Percentiles rank a stretch among this genome's conserved stretches.
Evolutionary conservation across 2,329 filamentous ascomycete species (phyloP).

Genomic region (Talaromyces sp.): DNA sequence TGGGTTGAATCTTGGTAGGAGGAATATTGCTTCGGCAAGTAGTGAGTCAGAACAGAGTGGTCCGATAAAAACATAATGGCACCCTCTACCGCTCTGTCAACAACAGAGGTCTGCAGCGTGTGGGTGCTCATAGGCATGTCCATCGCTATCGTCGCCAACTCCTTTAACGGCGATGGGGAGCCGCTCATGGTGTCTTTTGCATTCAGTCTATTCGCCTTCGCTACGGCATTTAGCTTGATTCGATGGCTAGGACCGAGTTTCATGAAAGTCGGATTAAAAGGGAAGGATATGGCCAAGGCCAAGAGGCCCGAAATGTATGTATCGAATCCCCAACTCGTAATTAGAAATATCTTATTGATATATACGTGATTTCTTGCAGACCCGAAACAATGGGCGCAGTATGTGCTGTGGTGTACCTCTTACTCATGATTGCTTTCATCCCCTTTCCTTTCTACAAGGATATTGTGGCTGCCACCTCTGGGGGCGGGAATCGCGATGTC

Average conservation of each 20-base stretch:
- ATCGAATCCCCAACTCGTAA: not conserved
- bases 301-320: slow-evolving; percentile 67
- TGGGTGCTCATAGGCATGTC: slow-evolving; percentile 63
- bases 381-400: slow-evolving; percentile 96
- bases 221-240: slow-evolving; percentile 77
- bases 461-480: slow-evolving; percentile 89
- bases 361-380: slow-evolving; percentile 37
- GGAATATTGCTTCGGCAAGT: not conserved
- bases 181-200: slow-evolving; percentile 84
- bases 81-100: slow-evolving; percentile 38
- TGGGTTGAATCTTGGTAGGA: not conserved
- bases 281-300: slow-evolving; percentile 78
- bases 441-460: slow-evolving; percentile 98
- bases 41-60: not conserved
- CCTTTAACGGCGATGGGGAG: slow-evolving; percentile 78
- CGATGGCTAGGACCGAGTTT: slow-evolving; percentile 90
- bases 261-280: slow-evolving; percentile 80
- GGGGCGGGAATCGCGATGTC: slow-evolving; percentile 84
- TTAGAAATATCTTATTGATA: not conserved
- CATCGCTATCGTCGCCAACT: slow-evolving; percentile 67
- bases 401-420: slow-evolving; percentile 84
- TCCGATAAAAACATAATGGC: slow-evolving; percentile 26
- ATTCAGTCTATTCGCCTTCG: slow-evolving; percentile 78
- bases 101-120: slow-evolving; percentile 53
- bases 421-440: slow-evolving; percentile 85